phyloP scores from a whole-genome alignment of 768 basidiomycete genomes.

The Auriscalpium orientale region DNA sequence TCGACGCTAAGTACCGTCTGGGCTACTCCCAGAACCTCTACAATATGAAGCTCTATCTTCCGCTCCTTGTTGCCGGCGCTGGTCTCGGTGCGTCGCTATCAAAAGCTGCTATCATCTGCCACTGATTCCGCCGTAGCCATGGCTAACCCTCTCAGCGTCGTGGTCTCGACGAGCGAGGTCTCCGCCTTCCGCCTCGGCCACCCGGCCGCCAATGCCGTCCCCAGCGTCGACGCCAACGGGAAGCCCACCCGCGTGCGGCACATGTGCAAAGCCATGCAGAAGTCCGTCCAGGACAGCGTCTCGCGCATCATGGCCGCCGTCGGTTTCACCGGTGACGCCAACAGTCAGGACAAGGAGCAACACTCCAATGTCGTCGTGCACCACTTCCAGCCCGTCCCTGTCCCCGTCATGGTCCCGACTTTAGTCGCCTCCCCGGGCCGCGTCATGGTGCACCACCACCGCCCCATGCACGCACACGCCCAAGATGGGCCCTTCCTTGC shows the following conservation, averaged over 20 bases:
- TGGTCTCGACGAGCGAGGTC: conserved; percentile 5
- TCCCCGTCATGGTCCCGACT: neutral
- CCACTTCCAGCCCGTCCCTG: neutral
- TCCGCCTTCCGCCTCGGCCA: conserved; percentile 10
- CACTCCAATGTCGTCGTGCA: neutral
- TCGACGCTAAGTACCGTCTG: too few species aligned
- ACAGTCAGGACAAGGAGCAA: neutral
- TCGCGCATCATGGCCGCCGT: conserved; percentile 5
- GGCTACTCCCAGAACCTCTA: too few species aligned
- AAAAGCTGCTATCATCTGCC: neutral
- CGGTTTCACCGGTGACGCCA: conserved; percentile 1
- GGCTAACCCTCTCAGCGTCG: conserved; percentile 4
- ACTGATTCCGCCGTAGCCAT: neutral
- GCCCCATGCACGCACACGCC: conserved; percentile 13
- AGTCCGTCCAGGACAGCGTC: conserved; percentile 10
- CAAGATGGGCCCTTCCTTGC: conserved; percentile 37
- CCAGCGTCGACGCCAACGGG: neutral
- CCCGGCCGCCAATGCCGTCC: neutral
- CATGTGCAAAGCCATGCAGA: conserved; percentile 12
- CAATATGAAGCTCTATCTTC: neutral
- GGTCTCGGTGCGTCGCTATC: conserved; percentile 7
- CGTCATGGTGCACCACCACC: conserved; percentile 14
- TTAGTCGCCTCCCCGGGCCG: neutral
- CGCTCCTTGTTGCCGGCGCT: conserved; percentile 2
- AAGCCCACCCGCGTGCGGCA: conserved; percentile 10